Evolutionary conservation across 768 basidiomycete species (phyloP).

Genomic region (Russula compacta): DNA sequence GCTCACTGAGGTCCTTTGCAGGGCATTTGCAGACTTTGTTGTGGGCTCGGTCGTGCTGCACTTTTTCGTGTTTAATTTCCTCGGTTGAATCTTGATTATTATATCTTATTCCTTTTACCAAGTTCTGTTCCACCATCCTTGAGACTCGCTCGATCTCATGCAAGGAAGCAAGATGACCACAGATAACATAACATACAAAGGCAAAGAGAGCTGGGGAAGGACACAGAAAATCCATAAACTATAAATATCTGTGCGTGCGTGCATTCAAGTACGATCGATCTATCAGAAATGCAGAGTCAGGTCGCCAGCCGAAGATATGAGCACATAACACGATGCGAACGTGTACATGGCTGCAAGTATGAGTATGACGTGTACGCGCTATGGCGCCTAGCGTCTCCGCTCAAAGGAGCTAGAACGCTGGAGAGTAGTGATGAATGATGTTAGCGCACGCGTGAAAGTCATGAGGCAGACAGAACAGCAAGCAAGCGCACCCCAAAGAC

Average conservation of each 20-base stretch:
- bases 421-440: background rate
- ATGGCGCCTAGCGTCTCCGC: conserved; percentile 32
- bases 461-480: conserved; percentile 30
- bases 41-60: conserved; percentile 93
- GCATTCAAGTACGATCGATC: background rate
- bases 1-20: conserved; percentile 26
- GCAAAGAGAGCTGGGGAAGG: background rate
- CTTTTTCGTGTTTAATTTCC: conserved; percentile 98
- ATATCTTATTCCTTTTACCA: background rate
- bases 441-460: background rate
- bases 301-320: background rate
- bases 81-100: conserved; percentile 47
- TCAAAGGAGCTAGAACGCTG: conserved; percentile 74
- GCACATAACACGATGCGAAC: background rate
- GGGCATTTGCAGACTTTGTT: conserved; percentile 96
- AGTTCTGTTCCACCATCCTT: background rate
- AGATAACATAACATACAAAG: background rate
- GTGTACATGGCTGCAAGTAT: background rate
- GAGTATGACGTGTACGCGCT: background rate
- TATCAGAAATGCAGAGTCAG: background rate
- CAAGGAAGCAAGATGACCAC: background rate
- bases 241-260: background rate
- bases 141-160: background rate
- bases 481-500: conserved; percentile 58
- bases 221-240: background rate